phyloP scores from a whole-genome alignment of 2,329 filamentous ascomycete species.

The Phialocephala sp. region DNA sequence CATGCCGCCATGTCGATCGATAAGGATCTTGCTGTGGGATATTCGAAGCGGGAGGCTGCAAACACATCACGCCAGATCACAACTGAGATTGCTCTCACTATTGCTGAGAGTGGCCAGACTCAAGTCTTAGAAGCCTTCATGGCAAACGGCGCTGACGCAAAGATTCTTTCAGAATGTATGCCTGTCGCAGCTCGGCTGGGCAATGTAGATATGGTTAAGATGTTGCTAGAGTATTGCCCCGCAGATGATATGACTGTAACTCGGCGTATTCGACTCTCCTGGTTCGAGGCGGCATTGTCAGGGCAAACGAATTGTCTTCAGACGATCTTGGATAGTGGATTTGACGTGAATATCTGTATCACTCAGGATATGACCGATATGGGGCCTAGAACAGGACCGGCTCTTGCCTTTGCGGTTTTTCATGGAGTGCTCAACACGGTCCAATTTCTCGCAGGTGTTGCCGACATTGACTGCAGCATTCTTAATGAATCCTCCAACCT shows the following conservation, averaged over 20 bases:
- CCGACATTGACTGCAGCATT: conserved; percentile 13
- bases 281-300: conserved; percentile 6
- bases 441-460: conserved; percentile 7
- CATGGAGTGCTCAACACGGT: conserved; percentile 12
- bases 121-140: conserved; percentile 17
- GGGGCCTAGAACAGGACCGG: neutral
- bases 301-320: conserved; percentile 1
- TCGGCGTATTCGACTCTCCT: conserved; percentile 1
- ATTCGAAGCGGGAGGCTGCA: conserved; percentile 6
- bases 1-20: conserved; percentile 5
- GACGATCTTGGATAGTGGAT: conserved; percentile 15
- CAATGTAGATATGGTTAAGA: conserved; percentile 11
- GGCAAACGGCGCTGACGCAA: conserved; percentile 4
- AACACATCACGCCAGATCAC: neutral
- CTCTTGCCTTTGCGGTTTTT: conserved; percentile 11
- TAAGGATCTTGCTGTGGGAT: neutral
- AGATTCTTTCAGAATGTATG: conserved; percentile 16
- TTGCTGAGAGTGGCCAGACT: conserved; percentile 17
- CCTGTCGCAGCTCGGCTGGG: conserved; percentile 12
- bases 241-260: neutral
- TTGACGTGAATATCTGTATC: conserved; percentile 18
- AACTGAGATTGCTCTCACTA: neutral
- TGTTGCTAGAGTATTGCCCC: conserved; percentile 17
- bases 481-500: conserved; percentile 7
- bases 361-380: neutral